Conservation (phyloP, 1,139 yeast genomes). For the Pneumocystis canis region DNA sequence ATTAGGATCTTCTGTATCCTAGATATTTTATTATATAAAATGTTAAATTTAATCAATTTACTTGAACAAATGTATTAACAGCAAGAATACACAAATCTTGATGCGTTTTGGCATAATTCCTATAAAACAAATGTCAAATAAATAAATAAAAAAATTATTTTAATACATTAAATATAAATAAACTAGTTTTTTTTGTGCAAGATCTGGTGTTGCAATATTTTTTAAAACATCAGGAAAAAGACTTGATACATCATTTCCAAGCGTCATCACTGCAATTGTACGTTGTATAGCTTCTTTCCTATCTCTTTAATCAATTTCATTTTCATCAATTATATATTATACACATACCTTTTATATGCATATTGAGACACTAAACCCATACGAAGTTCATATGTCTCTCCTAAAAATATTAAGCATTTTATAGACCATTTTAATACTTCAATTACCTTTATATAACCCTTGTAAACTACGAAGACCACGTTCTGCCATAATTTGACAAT, state of each 20-base stretch:
- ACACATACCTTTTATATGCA: conserved; percentile 48
- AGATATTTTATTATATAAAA: conserved; percentile 18
- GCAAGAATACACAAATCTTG: conserved; percentile 94
- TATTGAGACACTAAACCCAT: conserved; percentile 88
- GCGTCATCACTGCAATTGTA: conserved; percentile 95
- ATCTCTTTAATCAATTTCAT: not conserved
- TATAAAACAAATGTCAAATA: not conserved
- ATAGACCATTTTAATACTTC: not conserved
- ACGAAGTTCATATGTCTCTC: conserved; percentile 79
- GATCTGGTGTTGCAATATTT: conserved; percentile 91
- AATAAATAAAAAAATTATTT: not conserved
- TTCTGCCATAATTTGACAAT: not conserved
- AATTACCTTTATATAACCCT: conserved; percentile 39
- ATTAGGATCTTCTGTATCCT: conserved; percentile 92
- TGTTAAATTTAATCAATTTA: conserved; percentile 2
- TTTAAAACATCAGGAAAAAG: conserved; percentile 91
- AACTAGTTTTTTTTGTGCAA: conserved; percentile 92
- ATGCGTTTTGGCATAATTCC: conserved; percentile 83
- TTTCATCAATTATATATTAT: not conserved
- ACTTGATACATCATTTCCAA: conserved; percentile 94
- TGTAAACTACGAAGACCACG: conserved; percentile 22
- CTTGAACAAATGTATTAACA: conserved; percentile 79
- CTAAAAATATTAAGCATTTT: conserved; percentile 23
- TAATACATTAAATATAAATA: conserved; percentile 67
- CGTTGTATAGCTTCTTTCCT: conserved; percentile 92